These are phyloP conservation scores for Rhododendron ovatum DNA, from an alignment of 148 eudicot species.

Conservation along the genomic window DNA sequence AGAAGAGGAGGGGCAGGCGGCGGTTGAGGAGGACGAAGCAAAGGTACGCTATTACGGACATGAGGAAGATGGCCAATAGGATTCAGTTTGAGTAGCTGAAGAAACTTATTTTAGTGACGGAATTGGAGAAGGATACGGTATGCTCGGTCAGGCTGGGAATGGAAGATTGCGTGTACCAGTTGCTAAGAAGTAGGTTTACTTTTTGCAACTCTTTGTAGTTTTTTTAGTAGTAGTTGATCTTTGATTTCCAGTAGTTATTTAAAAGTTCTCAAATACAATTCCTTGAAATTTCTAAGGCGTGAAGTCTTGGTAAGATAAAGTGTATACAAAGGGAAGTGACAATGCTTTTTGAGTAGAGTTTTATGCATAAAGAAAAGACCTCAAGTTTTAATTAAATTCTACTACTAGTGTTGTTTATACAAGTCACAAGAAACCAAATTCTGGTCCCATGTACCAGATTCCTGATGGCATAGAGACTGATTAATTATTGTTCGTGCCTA, in stretches of 20 bases:
- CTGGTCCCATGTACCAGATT: background rate
- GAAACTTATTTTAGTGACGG: constrained; percentile 63
- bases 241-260: background rate
- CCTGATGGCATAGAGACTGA: background rate
- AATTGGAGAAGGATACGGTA: constrained; percentile 94
- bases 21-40: constrained; percentile 92
- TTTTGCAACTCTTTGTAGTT: background rate
- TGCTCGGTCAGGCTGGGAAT: constrained; percentile 94
- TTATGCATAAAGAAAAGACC: background rate
- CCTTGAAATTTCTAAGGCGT: background rate
- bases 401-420: background rate
- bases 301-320: background rate
- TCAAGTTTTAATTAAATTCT: background rate
- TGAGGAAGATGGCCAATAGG: constrained; percentile 51
- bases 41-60: constrained; percentile 92
- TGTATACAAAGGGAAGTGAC: background rate
- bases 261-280: background rate
- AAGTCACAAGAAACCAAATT: background rate
- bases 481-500: background rate
- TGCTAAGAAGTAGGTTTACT: constrained; percentile 70
- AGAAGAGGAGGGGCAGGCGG: constrained; percentile 92
- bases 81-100: constrained; percentile 38
- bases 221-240: background rate
- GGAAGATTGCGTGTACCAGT: constrained; percentile 85
- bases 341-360: background rate